A percentile compares a stretch with the other conserved stretches of the same genome.
These are phyloP conservation scores for Phytophthora capsici DNA, from an alignment of 352 stramenopile species.

Conservation along the genomic window DNA sequence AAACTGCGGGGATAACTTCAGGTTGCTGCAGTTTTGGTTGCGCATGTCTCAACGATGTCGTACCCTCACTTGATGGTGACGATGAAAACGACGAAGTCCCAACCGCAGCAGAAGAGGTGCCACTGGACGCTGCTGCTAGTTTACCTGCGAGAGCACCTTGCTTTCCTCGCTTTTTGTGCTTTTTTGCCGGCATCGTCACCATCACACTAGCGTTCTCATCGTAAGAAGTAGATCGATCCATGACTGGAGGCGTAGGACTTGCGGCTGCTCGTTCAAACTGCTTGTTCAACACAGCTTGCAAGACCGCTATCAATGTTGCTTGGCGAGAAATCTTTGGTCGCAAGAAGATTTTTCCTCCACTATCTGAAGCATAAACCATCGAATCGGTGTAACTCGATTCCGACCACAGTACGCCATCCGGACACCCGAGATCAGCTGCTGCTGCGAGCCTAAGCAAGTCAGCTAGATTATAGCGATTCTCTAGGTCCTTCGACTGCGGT, in stretches of 20 bases:
- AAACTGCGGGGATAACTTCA: slow-evolving; percentile 35
- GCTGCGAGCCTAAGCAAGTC: slow-evolving; percentile 65
- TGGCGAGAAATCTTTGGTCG: slow-evolving; percentile 11
- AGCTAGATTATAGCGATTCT: slow-evolving; percentile 54
- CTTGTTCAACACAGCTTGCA: slow-evolving; percentile 60
- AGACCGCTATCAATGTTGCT: slow-evolving; percentile 42
- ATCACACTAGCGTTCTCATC: slow-evolving; percentile 41
- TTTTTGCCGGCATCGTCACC: slow-evolving; percentile 34
- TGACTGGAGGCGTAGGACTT: slow-evolving; percentile 22
- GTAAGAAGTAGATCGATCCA: slow-evolving; percentile 38
- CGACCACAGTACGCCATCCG: slow-evolving; percentile 42
- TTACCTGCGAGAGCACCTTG: slow-evolving; percentile 34
- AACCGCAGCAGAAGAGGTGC: slow-evolving; percentile 9
- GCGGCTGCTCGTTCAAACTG: slow-evolving; percentile 52
- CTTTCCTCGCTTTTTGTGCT: slow-evolving; percentile 53
- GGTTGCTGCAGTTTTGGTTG: slow-evolving; percentile 44
- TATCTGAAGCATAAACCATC: slow-evolving; percentile 11
- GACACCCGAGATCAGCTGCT: slow-evolving; percentile 58
- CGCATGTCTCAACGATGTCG: slow-evolving; percentile 24
- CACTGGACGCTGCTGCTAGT: slow-evolving; percentile 9
- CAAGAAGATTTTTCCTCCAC: slow-evolving; percentile 10
- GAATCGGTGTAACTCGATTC: slow-evolving; percentile 31
- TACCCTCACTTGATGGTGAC: slow-evolving; percentile 10
- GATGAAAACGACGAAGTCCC: slow-evolving; percentile 1
- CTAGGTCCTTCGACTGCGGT: slow-evolving; percentile 22